A percentile compares a stretch with the other conserved stretches of the same genome.
Evolutionary conservation across 768 basidiomycete genomes (phyloP).

Genomic region (Russula earlei): DNA sequence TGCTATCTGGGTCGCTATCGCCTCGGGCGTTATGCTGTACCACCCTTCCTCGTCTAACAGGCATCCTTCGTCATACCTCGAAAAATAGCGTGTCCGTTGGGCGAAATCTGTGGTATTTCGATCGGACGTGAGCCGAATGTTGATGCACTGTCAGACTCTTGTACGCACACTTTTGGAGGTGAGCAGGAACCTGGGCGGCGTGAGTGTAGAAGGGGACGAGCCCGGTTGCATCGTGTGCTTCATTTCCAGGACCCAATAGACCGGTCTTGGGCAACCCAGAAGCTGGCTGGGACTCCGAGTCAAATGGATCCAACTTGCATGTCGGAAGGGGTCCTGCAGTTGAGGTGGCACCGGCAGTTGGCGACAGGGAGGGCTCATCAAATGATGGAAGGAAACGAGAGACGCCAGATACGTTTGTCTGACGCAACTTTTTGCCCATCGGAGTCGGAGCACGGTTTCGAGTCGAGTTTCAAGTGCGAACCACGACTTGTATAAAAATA

Average conservation of each 20-base stretch:
- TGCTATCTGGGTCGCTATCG: slow-evolving; percentile 87
- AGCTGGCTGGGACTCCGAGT: not conserved
- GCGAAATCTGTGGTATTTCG: slow-evolving; percentile 53
- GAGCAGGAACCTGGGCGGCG: slow-evolving; percentile 58
- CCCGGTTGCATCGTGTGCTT: slow-evolving; percentile 47
- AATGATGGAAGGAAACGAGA: slow-evolving; percentile 2
- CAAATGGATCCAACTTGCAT: not conserved
- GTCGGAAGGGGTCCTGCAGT: not conserved
- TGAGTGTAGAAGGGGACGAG: slow-evolving; percentile 65
- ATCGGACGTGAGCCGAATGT: not conserved
- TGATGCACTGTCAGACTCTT: not conserved
- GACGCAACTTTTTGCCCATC: slow-evolving; percentile 15
- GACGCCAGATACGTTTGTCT: slow-evolving; percentile 11
- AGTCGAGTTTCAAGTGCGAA: too few species aligned
- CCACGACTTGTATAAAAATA: too few species aligned
- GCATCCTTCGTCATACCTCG: slow-evolving; percentile 70
- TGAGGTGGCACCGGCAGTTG: not conserved
- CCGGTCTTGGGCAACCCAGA: not conserved
- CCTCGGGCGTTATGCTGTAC: slow-evolving; percentile 94
- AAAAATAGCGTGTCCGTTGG: slow-evolving; percentile 77
- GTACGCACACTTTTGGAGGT: slow-evolving; percentile 74
- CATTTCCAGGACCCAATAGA: slow-evolving; percentile 14
- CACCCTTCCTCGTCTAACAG: slow-evolving; percentile 93
- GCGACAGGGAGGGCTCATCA: not conserved
- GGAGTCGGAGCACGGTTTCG: too few species aligned